Evolutionary conservation across 306 rosid genomes (phyloP), one percentile per base, ranked within the genome.

Genomic region (Bauhinia variegata): DNA sequence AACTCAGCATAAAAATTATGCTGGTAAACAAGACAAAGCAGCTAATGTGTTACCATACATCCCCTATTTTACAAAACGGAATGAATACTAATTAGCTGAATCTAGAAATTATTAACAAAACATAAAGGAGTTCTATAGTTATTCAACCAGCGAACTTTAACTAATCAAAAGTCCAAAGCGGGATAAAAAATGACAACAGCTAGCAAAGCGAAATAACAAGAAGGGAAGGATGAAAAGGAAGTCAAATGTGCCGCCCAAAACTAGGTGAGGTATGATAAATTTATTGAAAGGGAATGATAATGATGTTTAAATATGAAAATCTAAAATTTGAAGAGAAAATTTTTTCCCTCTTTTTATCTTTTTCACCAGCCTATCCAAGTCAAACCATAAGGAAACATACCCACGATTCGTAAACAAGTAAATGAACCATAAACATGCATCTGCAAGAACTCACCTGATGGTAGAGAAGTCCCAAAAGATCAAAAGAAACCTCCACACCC

Each of bases 401-500:
- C 50, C 31, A n/a, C n/a, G n/a, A n/a, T n/a, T n/a, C n/a, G 32
- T 6, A 43, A 64, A 57, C 79, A 58, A 11, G 65, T 44, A 62
- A 63, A 43, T 48, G 18, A 61, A 44, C 41, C 37, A 56, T 50
- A 9, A 8, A 30, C 23, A 34, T 33, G 60, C 68, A 67, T 56
- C 47, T 13, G 16, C 61, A 69, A 71, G 68, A 72, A 65, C 75
- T 78, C 51, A 87, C 98, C 91, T 87, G 98, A 68, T 92, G 96
- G 77, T 87, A 76, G 51, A 92, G 65, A 56, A 77, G 66, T 48
- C 98, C 98, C 61, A 92, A 50, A 63, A 92, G 86, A 75, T 89
- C 89, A 75, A 82, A 92, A 13, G 96, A 78, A 49, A 89, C 89
- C 83, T 92, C 98, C 19, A 92, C 85, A 19, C 96, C 96, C 91